These are phyloP conservation scores for Eucalyptus marginata DNA, from an alignment of 345 rosid genomes.

Conservation along the genomic window DNA sequence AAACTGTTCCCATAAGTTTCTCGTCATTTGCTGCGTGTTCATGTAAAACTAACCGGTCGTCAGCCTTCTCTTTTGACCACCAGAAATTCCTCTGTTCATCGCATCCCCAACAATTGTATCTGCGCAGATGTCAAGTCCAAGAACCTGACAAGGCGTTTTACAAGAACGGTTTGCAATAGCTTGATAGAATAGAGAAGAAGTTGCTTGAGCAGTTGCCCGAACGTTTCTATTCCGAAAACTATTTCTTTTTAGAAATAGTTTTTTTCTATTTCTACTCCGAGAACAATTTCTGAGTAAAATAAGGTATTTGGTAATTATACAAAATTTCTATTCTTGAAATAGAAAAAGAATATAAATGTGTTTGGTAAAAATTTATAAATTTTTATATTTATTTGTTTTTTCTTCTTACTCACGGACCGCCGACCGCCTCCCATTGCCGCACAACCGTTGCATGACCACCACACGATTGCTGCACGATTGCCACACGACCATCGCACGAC, in stretches of 20 bases:
- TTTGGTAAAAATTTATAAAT: too few species aligned
- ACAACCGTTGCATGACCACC: fast-evolving
- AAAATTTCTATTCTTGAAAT: too few species aligned
- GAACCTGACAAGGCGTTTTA: slow-evolving; percentile 13
- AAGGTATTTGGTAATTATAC: too few species aligned
- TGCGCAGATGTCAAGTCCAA: slow-evolving; percentile 60
- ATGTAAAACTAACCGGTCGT: slow-evolving; percentile 22
- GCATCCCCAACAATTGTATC: slow-evolving; percentile 63
- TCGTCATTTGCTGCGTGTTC: too few species aligned
- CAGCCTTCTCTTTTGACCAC: slow-evolving; percentile 39
- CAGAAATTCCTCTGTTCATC: slow-evolving; percentile 58
- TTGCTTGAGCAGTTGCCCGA: not conserved
- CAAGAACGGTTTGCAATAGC: not conserved
- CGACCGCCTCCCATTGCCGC: fast-evolving
- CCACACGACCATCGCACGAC: too few species aligned
- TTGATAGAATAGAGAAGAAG: not conserved
- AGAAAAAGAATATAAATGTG: too few species aligned
- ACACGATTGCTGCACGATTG: too few species aligned
- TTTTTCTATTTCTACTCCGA: too few species aligned
- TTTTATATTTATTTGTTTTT: too few species aligned
- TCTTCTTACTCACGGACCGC: fast-evolving
- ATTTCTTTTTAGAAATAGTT: too few species aligned
- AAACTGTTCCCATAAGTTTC: not conserved
- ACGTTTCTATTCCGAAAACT: too few species aligned
- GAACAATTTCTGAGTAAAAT: too few species aligned